A percentile compares a stretch with the other conserved stretches of the same genome.
These are phyloP conservation scores for Pestalotiopsis sp. DNA, from an alignment of 2,329 filamentous ascomycete genomes.

Conservation along the genomic window DNA sequence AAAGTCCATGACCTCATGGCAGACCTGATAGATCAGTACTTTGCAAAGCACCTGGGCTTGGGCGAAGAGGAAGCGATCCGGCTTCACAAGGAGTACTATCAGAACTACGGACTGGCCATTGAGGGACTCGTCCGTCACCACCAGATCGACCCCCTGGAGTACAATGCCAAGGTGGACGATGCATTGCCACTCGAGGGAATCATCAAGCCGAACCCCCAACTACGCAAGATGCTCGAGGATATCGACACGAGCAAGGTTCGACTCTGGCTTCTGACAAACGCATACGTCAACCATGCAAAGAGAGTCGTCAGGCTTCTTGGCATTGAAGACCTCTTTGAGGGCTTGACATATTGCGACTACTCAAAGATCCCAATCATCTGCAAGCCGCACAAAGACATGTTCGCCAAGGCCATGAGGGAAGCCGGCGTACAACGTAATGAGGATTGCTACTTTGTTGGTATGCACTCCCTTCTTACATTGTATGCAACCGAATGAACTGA, in stretches of 20 bases:
- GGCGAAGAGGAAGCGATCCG: slow-evolving; percentile 75
- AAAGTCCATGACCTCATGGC: slow-evolving; percentile 90
- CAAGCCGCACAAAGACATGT: slow-evolving; percentile 85
- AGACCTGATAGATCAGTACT: slow-evolving; percentile 70
- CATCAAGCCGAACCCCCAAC: slow-evolving; percentile 73
- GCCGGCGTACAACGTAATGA: slow-evolving; percentile 67
- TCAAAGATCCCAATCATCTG: slow-evolving; percentile 71
- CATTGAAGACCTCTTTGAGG: slow-evolving; percentile 89
- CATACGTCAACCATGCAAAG: slow-evolving; percentile 84
- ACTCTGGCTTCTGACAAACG: slow-evolving; percentile 95
- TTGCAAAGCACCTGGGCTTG: slow-evolving; percentile 70
- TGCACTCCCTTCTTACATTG: slow-evolving; percentile 32
- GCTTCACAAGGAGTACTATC: slow-evolving; percentile 91
- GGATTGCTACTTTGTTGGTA: slow-evolving; percentile 92
- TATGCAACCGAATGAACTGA: not conserved
- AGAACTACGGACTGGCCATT: slow-evolving; percentile 94
- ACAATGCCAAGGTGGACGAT: slow-evolving; percentile 93
- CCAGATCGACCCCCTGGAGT: slow-evolving; percentile 91
- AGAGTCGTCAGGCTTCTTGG: slow-evolving; percentile 79
- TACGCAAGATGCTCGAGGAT: slow-evolving; percentile 76
- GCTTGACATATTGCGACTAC: slow-evolving; percentile 95
- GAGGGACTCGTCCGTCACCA: slow-evolving; percentile 93
- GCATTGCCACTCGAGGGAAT: slow-evolving; percentile 84
- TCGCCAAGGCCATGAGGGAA: slow-evolving; percentile 82
- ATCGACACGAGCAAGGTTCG: slow-evolving; percentile 83